Evolutionary conservation across 192 early-diverging fungal species (phyloP).

Genomic region (Coemansia javaensis): DNA sequence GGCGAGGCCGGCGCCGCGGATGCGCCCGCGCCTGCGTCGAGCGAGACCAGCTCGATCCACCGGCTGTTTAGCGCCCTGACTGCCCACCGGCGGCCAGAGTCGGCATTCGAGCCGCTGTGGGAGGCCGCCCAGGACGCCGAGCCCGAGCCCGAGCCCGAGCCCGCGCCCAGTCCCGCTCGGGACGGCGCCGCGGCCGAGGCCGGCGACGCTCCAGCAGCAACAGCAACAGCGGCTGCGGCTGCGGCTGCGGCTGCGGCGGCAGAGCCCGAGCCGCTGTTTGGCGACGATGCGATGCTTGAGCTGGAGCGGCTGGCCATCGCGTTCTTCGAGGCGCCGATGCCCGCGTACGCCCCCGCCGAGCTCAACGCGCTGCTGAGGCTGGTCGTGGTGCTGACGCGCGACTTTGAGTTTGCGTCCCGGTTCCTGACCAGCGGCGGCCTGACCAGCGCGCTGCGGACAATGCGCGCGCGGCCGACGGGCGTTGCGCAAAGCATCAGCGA

Average conservation of each 20-base stretch:
- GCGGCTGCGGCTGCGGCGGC: not conserved
- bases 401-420: constrained; percentile 54
- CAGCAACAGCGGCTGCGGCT: no score
- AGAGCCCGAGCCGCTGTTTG: constrained; percentile 24
- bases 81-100: not conserved
- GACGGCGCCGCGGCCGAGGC: not conserved
- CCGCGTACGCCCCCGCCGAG: constrained; percentile 10
- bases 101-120: constrained; percentile 21
- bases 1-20: constrained; percentile 12
- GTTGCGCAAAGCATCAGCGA: constrained; percentile 19
- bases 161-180: not conserved
- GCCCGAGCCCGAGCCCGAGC: no score
- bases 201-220: not conserved
- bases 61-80: constrained; percentile 7
- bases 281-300: constrained; percentile 9
- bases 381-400: constrained; percentile 76
- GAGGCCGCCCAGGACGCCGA: not conserved
- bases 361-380: constrained; percentile 72
- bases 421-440: constrained; percentile 71
- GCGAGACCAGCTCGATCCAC: constrained; percentile 6
- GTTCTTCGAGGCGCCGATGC: constrained; percentile 28
- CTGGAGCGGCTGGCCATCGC: constrained; percentile 24
- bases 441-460: constrained; percentile 25
- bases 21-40: not conserved
- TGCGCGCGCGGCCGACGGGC: constrained; percentile 19